These are phyloP conservation scores for Aspergillus transmontanensis DNA, from an alignment of 2,329 filamentous ascomycete species.

Conservation along the genomic window DNA sequence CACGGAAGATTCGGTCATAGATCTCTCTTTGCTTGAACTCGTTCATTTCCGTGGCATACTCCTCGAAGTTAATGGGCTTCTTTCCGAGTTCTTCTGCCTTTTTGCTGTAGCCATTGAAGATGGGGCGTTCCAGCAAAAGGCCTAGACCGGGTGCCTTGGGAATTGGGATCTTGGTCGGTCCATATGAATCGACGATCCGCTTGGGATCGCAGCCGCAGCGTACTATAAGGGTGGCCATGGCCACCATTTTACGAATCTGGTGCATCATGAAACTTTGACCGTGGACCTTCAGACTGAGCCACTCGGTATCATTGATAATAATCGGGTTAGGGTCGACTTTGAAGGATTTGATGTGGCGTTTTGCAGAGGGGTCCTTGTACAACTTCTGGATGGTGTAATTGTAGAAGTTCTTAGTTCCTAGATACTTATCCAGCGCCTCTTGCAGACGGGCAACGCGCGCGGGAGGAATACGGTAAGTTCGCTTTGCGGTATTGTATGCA, in stretches of 20 bases:
- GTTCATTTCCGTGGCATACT: conserved; percentile 75
- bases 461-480: conserved; percentile 76
- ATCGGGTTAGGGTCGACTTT: conserved; percentile 73
- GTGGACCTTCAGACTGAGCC: conserved; percentile 93
- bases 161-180: conserved; percentile 73
- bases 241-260: conserved; percentile 99
- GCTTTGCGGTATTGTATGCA: conserved; percentile 80
- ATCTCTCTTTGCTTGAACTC: conserved; percentile 92
- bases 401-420: conserved; percentile 89
- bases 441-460: conserved; percentile 75
- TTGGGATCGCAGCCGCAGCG: conserved; percentile 76
- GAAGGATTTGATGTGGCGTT: conserved; percentile 92
- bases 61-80: conserved; percentile 74
- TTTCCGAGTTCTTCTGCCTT: conserved; percentile 61
- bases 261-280: conserved; percentile 99
- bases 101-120: conserved; percentile 87
- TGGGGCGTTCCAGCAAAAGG: conserved; percentile 82
- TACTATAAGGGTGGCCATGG: conserved; percentile 81
- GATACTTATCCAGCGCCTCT: conserved; percentile 70
- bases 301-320: conserved; percentile 88
- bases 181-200: conserved; percentile 75
- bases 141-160: conserved; percentile 92
- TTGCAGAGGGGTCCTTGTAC: conserved; percentile 77
- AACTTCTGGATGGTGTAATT: conserved; percentile 96
- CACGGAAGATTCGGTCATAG: conserved; percentile 85